Conservation (phyloP, 1,284 basidiomycete species). For the Malassezia brasiliensis region DNA sequence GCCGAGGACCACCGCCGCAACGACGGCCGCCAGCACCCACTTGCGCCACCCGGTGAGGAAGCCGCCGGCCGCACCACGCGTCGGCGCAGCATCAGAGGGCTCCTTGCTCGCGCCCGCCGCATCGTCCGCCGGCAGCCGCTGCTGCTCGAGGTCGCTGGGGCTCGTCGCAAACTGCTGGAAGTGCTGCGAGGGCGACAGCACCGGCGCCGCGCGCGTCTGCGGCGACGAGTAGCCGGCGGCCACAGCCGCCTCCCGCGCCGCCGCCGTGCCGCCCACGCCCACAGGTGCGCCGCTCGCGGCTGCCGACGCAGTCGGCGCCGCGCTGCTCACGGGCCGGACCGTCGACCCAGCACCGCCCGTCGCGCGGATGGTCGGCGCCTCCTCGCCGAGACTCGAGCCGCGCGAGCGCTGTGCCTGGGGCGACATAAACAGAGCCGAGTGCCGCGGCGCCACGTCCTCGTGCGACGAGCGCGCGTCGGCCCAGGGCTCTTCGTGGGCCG, state of each 20-base stretch:
- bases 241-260: not conserved
- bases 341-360: too few relatives aligned
- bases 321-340: too few relatives aligned
- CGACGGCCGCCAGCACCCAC: not conserved
- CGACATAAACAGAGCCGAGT: not conserved
- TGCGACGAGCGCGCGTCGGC: not conserved
- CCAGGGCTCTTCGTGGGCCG: not conserved
- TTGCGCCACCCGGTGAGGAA: conserved; percentile 1
- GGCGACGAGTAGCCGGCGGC: conserved; percentile 2
- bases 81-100: not conserved
- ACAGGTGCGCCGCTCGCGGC: not conserved
- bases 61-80: not conserved
- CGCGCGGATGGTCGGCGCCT: not conserved
- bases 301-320: not conserved
- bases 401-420: not conserved
- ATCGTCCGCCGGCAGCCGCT: not conserved
- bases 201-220: not conserved
- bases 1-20: not conserved
- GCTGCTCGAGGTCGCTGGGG: not conserved
- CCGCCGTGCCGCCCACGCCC: not conserved
- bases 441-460: not conserved
- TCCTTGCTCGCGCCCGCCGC: not conserved
- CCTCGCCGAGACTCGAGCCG: not conserved
- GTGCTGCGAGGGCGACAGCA: not conserved
- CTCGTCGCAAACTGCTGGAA: not conserved